Base-by-base conservation (phyloP, 2,329 filamentous ascomycete species). In the Fulvia fulva region DNA sequence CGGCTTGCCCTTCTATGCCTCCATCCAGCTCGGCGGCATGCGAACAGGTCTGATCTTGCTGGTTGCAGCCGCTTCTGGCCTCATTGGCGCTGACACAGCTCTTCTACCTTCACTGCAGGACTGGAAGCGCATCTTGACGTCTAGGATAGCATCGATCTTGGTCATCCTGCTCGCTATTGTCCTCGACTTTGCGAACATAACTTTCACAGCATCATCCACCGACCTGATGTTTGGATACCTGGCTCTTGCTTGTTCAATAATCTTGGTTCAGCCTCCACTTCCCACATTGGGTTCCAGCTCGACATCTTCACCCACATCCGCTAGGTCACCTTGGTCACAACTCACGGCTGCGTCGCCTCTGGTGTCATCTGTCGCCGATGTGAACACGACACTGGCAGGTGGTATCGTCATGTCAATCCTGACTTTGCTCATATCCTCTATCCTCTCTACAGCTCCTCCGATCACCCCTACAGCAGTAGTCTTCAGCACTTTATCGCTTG, bases 1-100 rank as follows among this genome's bases (percentile, higher is more conserved):
- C 12, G 71, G 65, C 8, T 65, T 86, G 28, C 83, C 83, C 0
- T 81, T 83, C 65, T 85, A 83, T 66, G 80, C 83, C 8, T 70
- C 80, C 0, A 74, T 83, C 61, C 78, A 83, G 57, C 68, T 85
- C 12, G 83, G 82, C 8, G 81, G 80, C 12, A 76, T 79, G 57
- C 73, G 80, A 54, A 78, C 80, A n/a, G 80, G 80, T 11, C 70
- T 84, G n/a, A 62, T 79, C 1, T 62, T 85, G 26, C 70, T 84
- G 45, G 69, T 78, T 32, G 76, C 78, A 7, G 63, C 76, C 2
- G 75, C 79, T 7, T 76, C 78, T 14, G 79, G 78, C 7, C 58
- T 84, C 22, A 62, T 63, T 60, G 56, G 71, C 66, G 67, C 70
- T 8, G 62, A 69, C 47, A 54, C 58, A 22, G 55, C 58, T 26